Base-by-base conservation (phyloP, 2,329 filamentous ascomycete species). In the Xylariales sp. region DNA sequence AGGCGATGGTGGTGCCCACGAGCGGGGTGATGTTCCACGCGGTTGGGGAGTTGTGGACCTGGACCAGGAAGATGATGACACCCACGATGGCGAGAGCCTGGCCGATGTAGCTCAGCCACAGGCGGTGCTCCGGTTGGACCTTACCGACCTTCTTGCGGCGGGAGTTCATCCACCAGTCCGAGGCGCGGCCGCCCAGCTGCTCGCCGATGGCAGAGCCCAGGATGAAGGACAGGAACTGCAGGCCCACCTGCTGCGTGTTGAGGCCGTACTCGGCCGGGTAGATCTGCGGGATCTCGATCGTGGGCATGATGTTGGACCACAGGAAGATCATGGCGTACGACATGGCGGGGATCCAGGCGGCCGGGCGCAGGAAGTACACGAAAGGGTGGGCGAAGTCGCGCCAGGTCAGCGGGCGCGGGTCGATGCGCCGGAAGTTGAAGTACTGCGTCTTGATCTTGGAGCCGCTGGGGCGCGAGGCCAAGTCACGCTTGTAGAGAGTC, bases 261-360 rank as follows among this genome's bases (percentile, higher is more conserved):
- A 81, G 70, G 12, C 66, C 66, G 40, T 78, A 83, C 42, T 72
- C 72, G 23, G 64, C 55, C 5, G 67, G 63, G 44, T 78, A 75
- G 1, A 81, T 62, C 40, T 79, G 74, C 1, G 77, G 77, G 4
- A 81, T 72, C 47, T 81, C 76, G 18, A 81, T 69, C 0, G 74
- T 74, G 38, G 70, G 57, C 44, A 79, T 58, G 8, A 79, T 69
- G 27, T 62, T 69, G 23, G 56, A 64, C 50, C 74, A 80, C 4
- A 72, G 59, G 53, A 81, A 81, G 8, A 76, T 59, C 64, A 81
- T 75, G 4, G 72, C 55, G 50, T 81, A 79, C 3, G 71, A 65
- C 12, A 63, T 52, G 0, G 75, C 61, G 0, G 76, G 72, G 6
- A 80, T 61, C 28, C 72, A 46, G 17, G 78, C 66, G 29, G 63